Evolutionary conservation across 2,329 filamentous ascomycete genomes (phyloP), one percentile per base, ranked within the genome.

Genomic region (Phaeosphaeriaceae sp.): DNA sequence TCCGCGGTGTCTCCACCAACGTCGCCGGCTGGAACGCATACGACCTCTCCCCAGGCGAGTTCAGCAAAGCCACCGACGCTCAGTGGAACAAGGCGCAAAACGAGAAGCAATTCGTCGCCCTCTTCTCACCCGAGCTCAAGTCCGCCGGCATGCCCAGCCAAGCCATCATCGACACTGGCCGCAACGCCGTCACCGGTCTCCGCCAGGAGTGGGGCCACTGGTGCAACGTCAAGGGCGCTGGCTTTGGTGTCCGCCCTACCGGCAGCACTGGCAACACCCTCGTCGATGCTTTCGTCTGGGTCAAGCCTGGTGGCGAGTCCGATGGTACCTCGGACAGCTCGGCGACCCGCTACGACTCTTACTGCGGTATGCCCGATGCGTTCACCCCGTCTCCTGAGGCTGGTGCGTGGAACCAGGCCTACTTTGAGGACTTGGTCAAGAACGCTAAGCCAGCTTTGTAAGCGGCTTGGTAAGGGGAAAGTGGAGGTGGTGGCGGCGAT

Each of bases 361-460:
- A 84, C 78, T 89, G 87, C 62, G 86, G 86, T 9, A 78, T 81
- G 31, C 66, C 78, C 0, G 84, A 86, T 67, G 75, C 87, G 1
- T 80, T 88, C 53, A 76, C 86, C 75, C 89, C 89, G 1, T 86
- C 88, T 1, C 89, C 89, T 20, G 88, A 91, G 78, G 89, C 89
- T 11, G 89, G 89, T 44, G 76, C 81, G 17, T 92, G 89, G 89
- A 89, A 89, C 75, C 78, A 84, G 75, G 81, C 78, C 7, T 78
- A 81, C 72, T 77, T 79, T 53, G 63, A 77, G 66, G 66, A 60
- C 61, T 54, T 78, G 44, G 54, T 77, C 7, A 70, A 70, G 71
- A 79, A 80, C 58, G 77, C 73, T 40, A 74, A 76, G 60, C 72
- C 79, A 0, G 52, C 73, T 63, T 71, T 77, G 36, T 76, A 73